A percentile compares a stretch with the other conserved stretches of the same genome.
These are phyloP conservation scores for Thuidium tamariscinum DNA, from an alignment of 225 moss, liverwort and hornwort species.

Conservation along the genomic window DNA sequence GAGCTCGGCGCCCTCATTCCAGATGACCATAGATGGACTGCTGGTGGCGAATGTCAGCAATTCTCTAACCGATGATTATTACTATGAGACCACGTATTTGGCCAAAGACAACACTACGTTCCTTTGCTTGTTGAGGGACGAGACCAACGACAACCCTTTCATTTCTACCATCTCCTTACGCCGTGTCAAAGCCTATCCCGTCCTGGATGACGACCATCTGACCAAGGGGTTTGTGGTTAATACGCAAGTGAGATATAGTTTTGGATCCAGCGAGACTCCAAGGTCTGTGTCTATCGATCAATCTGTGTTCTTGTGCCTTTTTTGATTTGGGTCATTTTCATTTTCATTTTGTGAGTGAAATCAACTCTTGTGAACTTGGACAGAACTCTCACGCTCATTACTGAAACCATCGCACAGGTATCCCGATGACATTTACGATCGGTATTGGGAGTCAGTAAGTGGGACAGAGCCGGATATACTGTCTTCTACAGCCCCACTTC, in stretches of 20 bases:
- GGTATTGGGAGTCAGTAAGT: background rate
- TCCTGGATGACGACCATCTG: background rate
- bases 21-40: background rate
- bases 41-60: background rate
- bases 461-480: background rate
- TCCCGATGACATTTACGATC: background rate
- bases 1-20: background rate
- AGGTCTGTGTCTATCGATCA: background rate
- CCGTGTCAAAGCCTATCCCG: background rate
- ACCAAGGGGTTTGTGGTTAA: background rate
- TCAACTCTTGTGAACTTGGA: background rate
- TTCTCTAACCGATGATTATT: fast-evolving
- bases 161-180: background rate
- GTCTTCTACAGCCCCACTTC: background rate
- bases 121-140: background rate
- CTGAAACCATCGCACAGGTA: background rate
- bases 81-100: background rate
- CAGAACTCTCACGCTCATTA: background rate
- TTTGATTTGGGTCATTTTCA: background rate
- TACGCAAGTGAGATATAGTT: background rate
- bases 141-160: background rate
- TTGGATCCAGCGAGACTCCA: background rate
- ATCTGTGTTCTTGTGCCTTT: background rate
- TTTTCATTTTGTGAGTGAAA: background rate
- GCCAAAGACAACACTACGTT: background rate